Percentiles rank a stretch among this genome's conserved stretches.
phyloP scores from a whole-genome alignment of 176 grass and related monocot species.

The Pontederia crassipes region DNA sequence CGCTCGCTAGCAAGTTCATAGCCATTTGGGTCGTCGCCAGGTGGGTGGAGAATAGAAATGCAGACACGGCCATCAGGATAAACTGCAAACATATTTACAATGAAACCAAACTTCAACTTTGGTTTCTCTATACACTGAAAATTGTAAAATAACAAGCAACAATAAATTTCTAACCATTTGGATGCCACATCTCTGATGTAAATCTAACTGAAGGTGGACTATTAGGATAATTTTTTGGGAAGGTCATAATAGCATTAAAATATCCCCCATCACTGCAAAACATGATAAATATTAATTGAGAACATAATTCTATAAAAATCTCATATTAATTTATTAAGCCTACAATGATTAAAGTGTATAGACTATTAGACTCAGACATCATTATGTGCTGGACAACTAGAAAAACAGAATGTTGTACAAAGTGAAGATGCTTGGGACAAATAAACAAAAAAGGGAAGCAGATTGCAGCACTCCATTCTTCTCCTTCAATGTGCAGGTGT shows the following conservation, averaged over 20 bases:
- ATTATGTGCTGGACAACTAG: too few species aligned
- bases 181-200: constrained; percentile 99
- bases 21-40: constrained; percentile 19
- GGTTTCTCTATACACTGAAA: neutral
- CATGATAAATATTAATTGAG: too few species aligned
- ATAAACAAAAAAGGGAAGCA: too few species aligned
- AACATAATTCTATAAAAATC: too few species aligned
- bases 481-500: too few species aligned
- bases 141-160: neutral
- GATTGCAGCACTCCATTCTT: too few species aligned
- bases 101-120: neutral
- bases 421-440: too few species aligned
- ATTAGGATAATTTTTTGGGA: constrained; percentile 84
- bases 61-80: constrained; percentile 20
- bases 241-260: constrained; percentile 21
- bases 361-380: too few species aligned
- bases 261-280: constrained; percentile 13
- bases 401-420: too few species aligned
- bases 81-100: neutral
- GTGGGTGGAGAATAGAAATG: constrained; percentile 20
- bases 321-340: too few species aligned
- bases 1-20: constrained; percentile 20
- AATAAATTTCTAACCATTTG: constrained; percentile 60
- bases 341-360: too few species aligned
- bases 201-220: constrained; percentile 92